Conservation (phyloP, 2,329 filamentous ascomycete genomes). For the Colletotrichum higginsianum region DNA sequence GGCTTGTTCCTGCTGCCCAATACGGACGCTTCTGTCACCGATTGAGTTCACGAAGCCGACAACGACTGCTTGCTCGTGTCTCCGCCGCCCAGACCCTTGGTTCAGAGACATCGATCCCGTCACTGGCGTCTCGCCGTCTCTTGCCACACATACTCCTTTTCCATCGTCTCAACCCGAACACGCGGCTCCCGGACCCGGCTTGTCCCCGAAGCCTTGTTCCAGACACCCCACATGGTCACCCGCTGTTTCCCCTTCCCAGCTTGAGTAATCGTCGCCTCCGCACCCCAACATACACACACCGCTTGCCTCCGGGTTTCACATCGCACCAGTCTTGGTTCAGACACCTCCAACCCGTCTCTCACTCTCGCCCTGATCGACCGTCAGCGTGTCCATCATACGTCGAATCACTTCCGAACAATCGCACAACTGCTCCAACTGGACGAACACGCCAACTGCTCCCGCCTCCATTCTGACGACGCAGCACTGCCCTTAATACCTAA, state of each 20-base stretch:
- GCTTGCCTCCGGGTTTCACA: conserved; percentile 20
- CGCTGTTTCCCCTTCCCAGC: neutral
- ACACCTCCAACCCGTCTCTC: conserved; percentile 14
- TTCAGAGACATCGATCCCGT: neutral
- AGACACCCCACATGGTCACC: conserved; percentile 12
- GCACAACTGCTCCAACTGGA: neutral
- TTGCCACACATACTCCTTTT: neutral
- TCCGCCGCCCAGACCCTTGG: conserved; percentile 4
- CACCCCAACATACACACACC: neutral
- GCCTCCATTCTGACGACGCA: neutral
- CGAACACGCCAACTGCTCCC: neutral
- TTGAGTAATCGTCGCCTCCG: conserved; percentile 7
- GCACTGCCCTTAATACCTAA: neutral
- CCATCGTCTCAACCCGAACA: conserved; percentile 37
- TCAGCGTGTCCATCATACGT: conserved; percentile 21
- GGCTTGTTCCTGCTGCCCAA: neutral
- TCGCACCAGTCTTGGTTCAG: conserved; percentile 2
- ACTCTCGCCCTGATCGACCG: conserved; percentile 19
- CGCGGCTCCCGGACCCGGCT: conserved; percentile 31
- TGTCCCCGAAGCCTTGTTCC: conserved; percentile 20
- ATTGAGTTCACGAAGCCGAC: conserved; percentile 7
- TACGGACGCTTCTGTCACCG: neutral
- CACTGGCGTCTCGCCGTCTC: conserved; percentile 5
- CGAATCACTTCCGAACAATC: conserved; percentile 1
- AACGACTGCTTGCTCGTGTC: neutral